Evolutionary conservation across 169 alveolate species (phyloP).

Genomic region (Plasmodium vinckei): DNA sequence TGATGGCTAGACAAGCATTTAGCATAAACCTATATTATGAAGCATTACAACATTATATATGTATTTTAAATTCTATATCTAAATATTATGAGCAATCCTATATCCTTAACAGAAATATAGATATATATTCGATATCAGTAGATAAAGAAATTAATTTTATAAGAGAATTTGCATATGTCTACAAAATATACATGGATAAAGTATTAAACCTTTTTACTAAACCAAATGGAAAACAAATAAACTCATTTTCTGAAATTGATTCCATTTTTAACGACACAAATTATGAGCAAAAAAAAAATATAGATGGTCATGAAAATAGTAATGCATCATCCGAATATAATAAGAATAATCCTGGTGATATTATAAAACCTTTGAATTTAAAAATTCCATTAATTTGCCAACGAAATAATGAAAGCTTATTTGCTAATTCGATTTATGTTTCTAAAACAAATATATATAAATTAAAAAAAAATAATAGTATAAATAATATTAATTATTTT

Average conservation of each 20-base stretch:
- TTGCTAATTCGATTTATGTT: constrained; percentile 24
- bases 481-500: constrained; percentile 19
- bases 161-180: constrained; percentile 68
- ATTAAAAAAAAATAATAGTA: constrained; percentile 2
- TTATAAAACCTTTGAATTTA: constrained; percentile 39
- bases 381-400: constrained; percentile 27
- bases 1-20: constrained; percentile 81
- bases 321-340: not conserved
- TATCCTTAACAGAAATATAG: constrained; percentile 27
- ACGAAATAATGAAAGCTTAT: constrained; percentile 37
- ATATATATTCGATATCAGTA: constrained; percentile 23
- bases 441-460: constrained; percentile 50
- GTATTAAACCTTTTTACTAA: constrained; percentile 14
- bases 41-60: constrained; percentile 70
- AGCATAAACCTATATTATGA: constrained; percentile 71
- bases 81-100: constrained; percentile 55
- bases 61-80: constrained; percentile 72
- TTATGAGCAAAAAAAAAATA: not conserved
- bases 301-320: not conserved
- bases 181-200: constrained; percentile 58
- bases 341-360: constrained; percentile 13
- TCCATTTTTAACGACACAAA: not conserved
- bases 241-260: not conserved
- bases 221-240: not conserved
- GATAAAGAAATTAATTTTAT: constrained; percentile 58